Evolutionary conservation across 2,329 filamentous ascomycete species (phyloP).

Genomic region (Curvularia hawaiiensis): DNA sequence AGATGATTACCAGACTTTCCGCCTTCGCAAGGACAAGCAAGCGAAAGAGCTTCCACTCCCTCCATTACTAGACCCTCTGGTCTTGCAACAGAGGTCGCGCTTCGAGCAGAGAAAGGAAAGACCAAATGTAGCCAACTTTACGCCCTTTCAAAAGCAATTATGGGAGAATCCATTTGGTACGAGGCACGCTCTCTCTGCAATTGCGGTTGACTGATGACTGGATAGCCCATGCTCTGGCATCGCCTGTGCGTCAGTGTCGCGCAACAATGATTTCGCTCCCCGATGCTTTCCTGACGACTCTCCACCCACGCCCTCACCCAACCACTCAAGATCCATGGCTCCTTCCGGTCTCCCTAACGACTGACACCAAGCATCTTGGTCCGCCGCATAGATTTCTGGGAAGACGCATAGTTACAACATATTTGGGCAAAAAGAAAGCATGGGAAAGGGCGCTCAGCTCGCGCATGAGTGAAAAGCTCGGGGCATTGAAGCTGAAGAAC

Average conservation of each 20-base stretch:
- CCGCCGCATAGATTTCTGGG: constrained; percentile 31
- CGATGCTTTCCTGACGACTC: constrained; percentile 66
- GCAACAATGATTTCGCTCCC: constrained; percentile 60
- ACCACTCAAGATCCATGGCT: constrained; percentile 60
- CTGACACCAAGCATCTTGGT: constrained; percentile 29
- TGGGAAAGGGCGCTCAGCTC: constrained; percentile 30
- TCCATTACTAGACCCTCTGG: constrained; percentile 54
- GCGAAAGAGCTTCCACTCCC: constrained; percentile 52
- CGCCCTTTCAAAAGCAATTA: constrained; percentile 63
- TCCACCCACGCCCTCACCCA: constrained; percentile 63
- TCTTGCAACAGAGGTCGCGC: constrained; percentile 42
- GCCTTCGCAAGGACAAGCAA: constrained; percentile 41
- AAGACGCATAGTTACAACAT: constrained; percentile 19
- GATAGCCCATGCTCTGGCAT: constrained; percentile 66
- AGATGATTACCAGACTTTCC: constrained; percentile 40
- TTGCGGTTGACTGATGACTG: constrained; percentile 7
- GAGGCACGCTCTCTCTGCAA: neutral
- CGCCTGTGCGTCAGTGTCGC: constrained; percentile 63
- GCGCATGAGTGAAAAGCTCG: constrained; percentile 45
- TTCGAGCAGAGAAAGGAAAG: constrained; percentile 50
- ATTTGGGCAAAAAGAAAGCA: constrained; percentile 27
- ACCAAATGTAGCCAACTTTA: constrained; percentile 49
- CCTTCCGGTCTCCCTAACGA: constrained; percentile 53
- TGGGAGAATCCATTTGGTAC: constrained; percentile 68
- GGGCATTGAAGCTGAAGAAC: constrained; percentile 33